These are phyloP conservation scores for Venturia carpophila DNA, from an alignment of 2,329 filamentous ascomycete species.

Conservation along the genomic window DNA sequence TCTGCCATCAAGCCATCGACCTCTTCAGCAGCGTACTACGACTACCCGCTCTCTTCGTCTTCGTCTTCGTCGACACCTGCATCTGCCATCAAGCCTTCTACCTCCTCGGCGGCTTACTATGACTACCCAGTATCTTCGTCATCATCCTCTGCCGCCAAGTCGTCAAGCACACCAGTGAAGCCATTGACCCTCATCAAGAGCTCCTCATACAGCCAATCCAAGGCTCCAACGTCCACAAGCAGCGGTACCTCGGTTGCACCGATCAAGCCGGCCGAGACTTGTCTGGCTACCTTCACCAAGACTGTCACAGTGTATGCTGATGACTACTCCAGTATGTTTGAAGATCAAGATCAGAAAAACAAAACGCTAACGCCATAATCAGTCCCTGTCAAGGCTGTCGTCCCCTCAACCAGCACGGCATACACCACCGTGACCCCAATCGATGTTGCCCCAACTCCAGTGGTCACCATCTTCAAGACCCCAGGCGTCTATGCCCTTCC, in stretches of 20 bases:
- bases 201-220: not conserved
- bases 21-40: not conserved
- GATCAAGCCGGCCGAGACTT: constrained; percentile 11
- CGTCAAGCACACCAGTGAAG: not conserved
- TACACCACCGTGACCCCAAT: constrained; percentile 10
- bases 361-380: constrained; percentile 18
- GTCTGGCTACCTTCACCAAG: not conserved
- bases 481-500: constrained; percentile 70
- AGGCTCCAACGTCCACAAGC: not conserved
- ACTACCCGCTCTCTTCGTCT: not conserved
- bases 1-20: not conserved
- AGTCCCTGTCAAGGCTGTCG: constrained; percentile 3
- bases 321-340: constrained; percentile 7
- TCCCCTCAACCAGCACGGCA: constrained; percentile 14
- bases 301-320: constrained; percentile 17
- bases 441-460: constrained; percentile 38
- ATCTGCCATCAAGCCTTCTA: not conserved
- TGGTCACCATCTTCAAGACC: constrained; percentile 49
- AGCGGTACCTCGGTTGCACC: not conserved
- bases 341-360: not conserved
- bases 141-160: not conserved
- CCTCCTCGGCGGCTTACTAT: not conserved
- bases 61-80: not conserved
- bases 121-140: not conserved
- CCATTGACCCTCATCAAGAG: not conserved